Percentiles rank a stretch among this genome's conserved stretches.
These are phyloP conservation scores for Hygrophila difformis DNA, from an alignment of 257 asterid species.

Conservation along the genomic window DNA sequence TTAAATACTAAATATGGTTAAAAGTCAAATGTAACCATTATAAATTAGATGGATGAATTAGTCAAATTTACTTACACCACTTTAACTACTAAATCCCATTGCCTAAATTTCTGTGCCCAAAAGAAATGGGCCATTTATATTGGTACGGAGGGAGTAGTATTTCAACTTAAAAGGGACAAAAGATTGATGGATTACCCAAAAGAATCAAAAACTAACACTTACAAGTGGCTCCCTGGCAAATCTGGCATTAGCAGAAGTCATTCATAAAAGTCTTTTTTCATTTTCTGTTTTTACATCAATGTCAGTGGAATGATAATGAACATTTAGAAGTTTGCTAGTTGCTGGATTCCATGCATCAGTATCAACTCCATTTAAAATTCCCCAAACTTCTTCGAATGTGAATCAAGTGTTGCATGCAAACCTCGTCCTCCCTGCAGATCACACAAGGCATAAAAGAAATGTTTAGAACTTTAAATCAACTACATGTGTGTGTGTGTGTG, in stretches of 20 bases:
- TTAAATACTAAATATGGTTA: too few relatives aligned
- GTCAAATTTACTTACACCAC: too few relatives aligned
- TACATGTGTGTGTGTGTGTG: too few relatives aligned
- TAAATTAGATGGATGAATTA: too few relatives aligned
- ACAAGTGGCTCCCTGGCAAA: conserved; percentile 97
- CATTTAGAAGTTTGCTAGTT: conserved; percentile 64
- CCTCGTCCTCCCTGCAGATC: conserved; percentile 79
- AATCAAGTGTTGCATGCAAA: conserved; percentile 59
- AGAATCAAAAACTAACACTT: conserved; percentile 16
- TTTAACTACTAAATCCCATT: too few relatives aligned
- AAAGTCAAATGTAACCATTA: too few relatives aligned
- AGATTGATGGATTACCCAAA: background rate
- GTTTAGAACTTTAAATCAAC: too few relatives aligned
- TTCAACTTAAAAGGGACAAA: background rate
- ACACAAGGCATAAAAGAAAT: background rate
- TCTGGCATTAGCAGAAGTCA: conserved; percentile 44
- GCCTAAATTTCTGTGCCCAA: too few relatives aligned
- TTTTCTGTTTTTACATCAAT: conserved; percentile 70
- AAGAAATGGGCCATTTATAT: too few relatives aligned
- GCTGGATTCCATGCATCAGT: conserved; percentile 93
- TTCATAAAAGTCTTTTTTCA: conserved; percentile 57
- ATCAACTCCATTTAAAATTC: conserved; percentile 92
- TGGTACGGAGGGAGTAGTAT: too few relatives aligned
- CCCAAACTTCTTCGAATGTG: conserved; percentile 79
- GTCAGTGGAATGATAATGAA: conserved; percentile 63